These are phyloP conservation scores for Nannizzia gypsea DNA, from an alignment of 2,329 filamentous ascomycete genomes.

Conservation along the genomic window DNA sequence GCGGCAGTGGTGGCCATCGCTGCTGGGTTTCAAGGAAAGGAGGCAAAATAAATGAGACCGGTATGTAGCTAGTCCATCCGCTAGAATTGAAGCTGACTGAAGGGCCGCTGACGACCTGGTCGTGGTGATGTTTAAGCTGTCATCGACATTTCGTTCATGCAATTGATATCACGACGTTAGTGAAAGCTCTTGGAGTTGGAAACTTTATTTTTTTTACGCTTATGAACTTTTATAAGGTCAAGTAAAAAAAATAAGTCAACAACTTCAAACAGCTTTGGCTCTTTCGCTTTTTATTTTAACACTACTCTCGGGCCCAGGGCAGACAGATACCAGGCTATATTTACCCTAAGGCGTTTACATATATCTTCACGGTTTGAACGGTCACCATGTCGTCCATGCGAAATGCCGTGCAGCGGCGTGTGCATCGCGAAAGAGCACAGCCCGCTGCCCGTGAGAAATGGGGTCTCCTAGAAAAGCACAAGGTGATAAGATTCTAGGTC, in stretches of 20 bases:
- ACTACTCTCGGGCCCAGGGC: background rate
- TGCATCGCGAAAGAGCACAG: constrained; percentile 83
- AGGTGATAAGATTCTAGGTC: constrained; percentile 39
- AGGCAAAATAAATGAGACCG: background rate
- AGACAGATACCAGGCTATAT: background rate
- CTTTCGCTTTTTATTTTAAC: background rate
- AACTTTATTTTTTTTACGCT: background rate
- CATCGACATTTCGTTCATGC: background rate
- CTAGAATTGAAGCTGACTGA: background rate
- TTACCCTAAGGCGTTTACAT: background rate
- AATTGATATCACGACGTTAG: background rate
- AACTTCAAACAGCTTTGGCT: background rate
- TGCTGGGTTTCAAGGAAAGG: constrained; percentile 4
- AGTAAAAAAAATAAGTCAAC: background rate
- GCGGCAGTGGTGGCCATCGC: constrained; percentile 13
- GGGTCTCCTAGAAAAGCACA: constrained; percentile 92
- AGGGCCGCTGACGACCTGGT: background rate
- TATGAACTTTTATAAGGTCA: background rate
- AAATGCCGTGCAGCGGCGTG: constrained; percentile 61
- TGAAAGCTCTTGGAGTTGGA: background rate
- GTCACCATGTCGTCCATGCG: constrained; percentile 45
- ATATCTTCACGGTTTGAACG: background rate
- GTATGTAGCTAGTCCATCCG: background rate
- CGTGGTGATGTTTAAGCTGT: background rate
- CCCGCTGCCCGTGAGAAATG: constrained; percentile 71